Conservation (phyloP, 108 stramenopile species). For the Skeletonema tropicum region DNA sequence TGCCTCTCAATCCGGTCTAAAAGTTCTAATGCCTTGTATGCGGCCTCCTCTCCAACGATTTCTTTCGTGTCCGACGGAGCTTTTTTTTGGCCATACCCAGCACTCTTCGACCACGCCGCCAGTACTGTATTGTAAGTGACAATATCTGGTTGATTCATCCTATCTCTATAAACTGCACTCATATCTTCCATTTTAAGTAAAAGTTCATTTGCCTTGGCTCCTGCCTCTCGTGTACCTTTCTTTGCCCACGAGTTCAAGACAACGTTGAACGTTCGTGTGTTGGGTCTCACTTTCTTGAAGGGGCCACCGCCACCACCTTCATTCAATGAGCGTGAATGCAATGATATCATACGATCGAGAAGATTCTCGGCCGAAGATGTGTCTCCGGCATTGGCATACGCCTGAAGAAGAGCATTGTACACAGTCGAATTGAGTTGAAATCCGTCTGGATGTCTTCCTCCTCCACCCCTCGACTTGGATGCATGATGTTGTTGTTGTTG, state of each 20-base stretch:
- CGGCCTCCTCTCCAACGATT: slow-evolving; percentile 32
- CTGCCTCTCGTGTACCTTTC: slow-evolving; percentile 18
- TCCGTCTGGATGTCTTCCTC: slow-evolving; percentile 30
- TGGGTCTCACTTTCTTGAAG: slow-evolving; percentile 33
- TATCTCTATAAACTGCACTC: neutral
- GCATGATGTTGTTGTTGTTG: neutral
- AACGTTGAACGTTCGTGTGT: slow-evolving; percentile 43
- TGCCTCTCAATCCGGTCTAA: slow-evolving; percentile 21
- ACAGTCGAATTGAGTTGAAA: slow-evolving; percentile 43
- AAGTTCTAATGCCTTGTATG: slow-evolving; percentile 28
- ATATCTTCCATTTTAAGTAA: slow-evolving; percentile 22
- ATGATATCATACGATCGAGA: slow-evolving; percentile 30
- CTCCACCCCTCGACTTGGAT: slow-evolving; percentile 7
- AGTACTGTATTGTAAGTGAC: slow-evolving; percentile 45
- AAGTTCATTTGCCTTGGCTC: slow-evolving; percentile 23
- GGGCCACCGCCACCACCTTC: slow-evolving; percentile 34
- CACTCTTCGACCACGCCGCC: slow-evolving; percentile 46
- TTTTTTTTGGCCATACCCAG: slow-evolving; percentile 3
- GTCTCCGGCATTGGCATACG: slow-evolving; percentile 51
- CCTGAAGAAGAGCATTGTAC: slow-evolving; percentile 52
- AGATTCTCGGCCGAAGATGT: slow-evolving; percentile 42
- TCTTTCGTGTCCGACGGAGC: neutral
- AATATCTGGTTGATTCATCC: slow-evolving; percentile 22
- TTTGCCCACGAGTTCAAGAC: slow-evolving; percentile 45
- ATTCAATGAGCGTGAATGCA: slow-evolving; percentile 27